phyloP scores from a whole-genome alignment of 2,329 filamentous ascomycete genomes.

The Hirsutella thompsonii region DNA sequence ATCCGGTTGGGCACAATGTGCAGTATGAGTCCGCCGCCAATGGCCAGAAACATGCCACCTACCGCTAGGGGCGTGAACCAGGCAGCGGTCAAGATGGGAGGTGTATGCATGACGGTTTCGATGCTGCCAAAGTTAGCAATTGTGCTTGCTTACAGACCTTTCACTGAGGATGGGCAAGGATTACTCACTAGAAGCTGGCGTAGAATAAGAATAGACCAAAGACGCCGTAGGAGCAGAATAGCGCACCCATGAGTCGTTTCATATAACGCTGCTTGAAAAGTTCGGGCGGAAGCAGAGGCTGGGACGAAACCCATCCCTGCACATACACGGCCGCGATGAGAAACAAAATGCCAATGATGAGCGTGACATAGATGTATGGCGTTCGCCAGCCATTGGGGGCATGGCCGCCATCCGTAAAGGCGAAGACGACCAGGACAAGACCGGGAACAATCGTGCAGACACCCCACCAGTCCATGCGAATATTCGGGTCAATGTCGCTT shows the following conservation, averaged over 20 bases:
- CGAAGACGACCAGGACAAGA: slow-evolving; percentile 58
- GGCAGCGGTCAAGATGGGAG: slow-evolving; percentile 49
- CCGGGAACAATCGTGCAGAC: slow-evolving; percentile 47
- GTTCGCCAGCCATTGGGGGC: slow-evolving; percentile 59
- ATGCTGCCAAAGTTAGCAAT: slow-evolving; percentile 28
- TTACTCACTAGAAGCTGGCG: slow-evolving; percentile 49
- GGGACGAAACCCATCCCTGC: slow-evolving; percentile 55
- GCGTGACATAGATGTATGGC: slow-evolving; percentile 55
- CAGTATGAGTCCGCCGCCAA: slow-evolving; percentile 51
- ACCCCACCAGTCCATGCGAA: slow-evolving; percentile 58
- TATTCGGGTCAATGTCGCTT: slow-evolving; percentile 9
- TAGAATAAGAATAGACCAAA: slow-evolving; percentile 60
- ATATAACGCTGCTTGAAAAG: slow-evolving; percentile 60
- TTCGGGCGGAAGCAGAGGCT: slow-evolving; percentile 57
- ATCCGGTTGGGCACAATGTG: slow-evolving; percentile 51
- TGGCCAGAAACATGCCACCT: slow-evolving; percentile 53
- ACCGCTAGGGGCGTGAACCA: slow-evolving; percentile 58
- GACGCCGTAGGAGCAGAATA: slow-evolving; percentile 56
- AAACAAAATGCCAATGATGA: slow-evolving; percentile 48
- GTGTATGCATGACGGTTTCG: slow-evolving; percentile 43
- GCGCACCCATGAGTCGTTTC: slow-evolving; percentile 43
- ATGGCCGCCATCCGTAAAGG: slow-evolving; percentile 60
- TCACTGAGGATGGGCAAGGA: not conserved
- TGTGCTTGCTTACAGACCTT: not conserved
- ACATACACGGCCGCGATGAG: slow-evolving; percentile 52